These are phyloP conservation scores for Pilasporangium apinafurcum DNA, from an alignment of 352 stramenopile species.

Conservation along the genomic window DNA sequence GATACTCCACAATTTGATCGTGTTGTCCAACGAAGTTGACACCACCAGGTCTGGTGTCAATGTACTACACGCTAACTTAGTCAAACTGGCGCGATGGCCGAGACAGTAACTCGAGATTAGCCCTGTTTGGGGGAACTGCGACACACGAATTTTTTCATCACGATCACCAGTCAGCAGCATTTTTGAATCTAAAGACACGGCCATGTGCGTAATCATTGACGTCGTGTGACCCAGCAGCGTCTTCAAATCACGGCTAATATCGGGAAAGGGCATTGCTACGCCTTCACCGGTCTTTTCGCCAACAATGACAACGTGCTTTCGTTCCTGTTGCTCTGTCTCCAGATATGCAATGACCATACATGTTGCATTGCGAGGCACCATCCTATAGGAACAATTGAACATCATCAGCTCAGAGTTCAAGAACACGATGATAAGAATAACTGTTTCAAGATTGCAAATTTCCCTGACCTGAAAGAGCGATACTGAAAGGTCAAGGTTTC, in stretches of 20 bases:
- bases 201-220: conserved; percentile 81
- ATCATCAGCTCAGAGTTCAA: not conserved
- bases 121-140: conserved; percentile 60
- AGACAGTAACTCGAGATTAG: conserved; percentile 84
- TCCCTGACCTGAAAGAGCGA: conserved; percentile 14
- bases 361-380: conserved; percentile 62
- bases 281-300: conserved; percentile 80
- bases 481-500: conserved; percentile 27
- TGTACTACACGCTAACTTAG: conserved; percentile 37
- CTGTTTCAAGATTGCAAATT: too few relatives aligned
- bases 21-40: conserved; percentile 78
- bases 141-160: conserved; percentile 84
- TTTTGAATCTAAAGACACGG: conserved; percentile 37
- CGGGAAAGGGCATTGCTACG: conserved; percentile 70
- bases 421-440: too few relatives aligned
- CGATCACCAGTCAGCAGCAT: conserved; percentile 73
- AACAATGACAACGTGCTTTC: conserved; percentile 57
- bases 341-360: conserved; percentile 45
- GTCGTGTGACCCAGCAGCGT: conserved; percentile 79
- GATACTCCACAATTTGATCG: conserved; percentile 73
- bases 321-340: conserved; percentile 14
- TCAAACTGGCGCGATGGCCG: conserved; percentile 65
- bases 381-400: conserved; percentile 2
- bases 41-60: conserved; percentile 46
- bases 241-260: conserved; percentile 59